These are phyloP conservation scores for Tillandsia leiboldiana DNA, from an alignment of 176 grass and related monocot genomes.

Conservation along the genomic window DNA sequence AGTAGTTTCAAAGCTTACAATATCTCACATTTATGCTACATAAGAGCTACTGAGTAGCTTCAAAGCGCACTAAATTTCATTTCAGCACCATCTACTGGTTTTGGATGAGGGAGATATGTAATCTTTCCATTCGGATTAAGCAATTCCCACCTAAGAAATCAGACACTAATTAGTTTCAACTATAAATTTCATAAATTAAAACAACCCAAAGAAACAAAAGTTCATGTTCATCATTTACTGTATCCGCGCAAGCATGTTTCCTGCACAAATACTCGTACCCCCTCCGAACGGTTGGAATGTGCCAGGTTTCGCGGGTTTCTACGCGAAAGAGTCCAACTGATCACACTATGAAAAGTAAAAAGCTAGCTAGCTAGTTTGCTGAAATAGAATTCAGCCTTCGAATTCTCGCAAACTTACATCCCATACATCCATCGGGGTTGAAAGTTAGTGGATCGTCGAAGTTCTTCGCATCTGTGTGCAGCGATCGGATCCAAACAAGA, in stretches of 20 bases:
- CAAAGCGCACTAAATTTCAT: constrained; percentile 5
- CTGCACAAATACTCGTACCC: constrained; percentile 11
- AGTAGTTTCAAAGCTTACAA: neutral
- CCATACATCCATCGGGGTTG: constrained; percentile 29
- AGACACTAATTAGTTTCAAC: neutral
- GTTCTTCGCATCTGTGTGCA: constrained; percentile 25
- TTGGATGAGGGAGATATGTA: constrained; percentile 11
- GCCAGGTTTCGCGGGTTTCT: constrained; percentile 12
- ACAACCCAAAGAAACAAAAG: neutral
- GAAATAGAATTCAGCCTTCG: neutral
- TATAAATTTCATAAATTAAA: neutral
- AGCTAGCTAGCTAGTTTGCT: neutral
- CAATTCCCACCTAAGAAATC: constrained; percentile 21
- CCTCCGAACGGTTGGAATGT: constrained; percentile 17
- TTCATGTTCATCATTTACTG: constrained; percentile 1
- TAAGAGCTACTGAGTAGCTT: neutral
- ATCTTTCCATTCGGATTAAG: constrained; percentile 16
- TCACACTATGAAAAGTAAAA: neutral
- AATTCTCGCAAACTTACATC: constrained; percentile 8
- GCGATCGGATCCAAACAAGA: constrained; percentile 28
- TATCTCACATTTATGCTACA: neutral
- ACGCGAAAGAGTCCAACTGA: neutral
- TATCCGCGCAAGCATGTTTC: constrained; percentile 22
- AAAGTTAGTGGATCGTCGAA: constrained; percentile 30
- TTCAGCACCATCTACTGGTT: constrained; percentile 13